Conservation (phyloP, 768 basidiomycete species). For the Agaricus sinodeliciosus region DNA sequence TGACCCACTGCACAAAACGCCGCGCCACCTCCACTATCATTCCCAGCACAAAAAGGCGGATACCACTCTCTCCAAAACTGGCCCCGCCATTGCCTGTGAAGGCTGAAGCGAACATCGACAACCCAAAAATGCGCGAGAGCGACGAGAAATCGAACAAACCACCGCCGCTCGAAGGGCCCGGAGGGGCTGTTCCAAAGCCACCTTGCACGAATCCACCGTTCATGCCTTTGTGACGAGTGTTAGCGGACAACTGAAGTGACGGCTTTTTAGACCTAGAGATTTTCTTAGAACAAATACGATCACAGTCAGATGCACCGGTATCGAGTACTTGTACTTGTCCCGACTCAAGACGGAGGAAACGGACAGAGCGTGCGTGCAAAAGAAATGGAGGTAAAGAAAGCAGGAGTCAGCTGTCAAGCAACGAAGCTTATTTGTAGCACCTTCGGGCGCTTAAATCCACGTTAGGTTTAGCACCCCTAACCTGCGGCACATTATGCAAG, state of each 20-base stretch:
- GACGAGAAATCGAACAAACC: conserved; percentile 8
- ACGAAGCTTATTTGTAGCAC: no score
- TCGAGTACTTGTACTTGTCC: no score
- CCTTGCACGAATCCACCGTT: not conserved
- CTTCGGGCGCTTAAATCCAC: no score
- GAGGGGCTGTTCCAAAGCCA: not conserved
- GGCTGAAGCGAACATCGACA: conserved; percentile 28
- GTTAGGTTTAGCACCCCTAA: no score
- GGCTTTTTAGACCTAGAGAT: no score
- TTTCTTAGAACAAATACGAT: no score
- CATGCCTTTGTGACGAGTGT: not conserved
- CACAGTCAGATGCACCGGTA: no score
- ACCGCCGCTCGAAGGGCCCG: not conserved
- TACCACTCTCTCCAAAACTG: conserved; percentile 19
- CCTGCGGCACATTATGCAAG: no score
- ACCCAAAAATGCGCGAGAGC: conserved; percentile 25
- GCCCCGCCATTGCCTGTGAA: conserved; percentile 10
- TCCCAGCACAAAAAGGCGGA: conserved; percentile 27
- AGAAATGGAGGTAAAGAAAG: no score
- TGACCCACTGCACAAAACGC: conserved; percentile 28
- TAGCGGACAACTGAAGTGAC: not conserved
- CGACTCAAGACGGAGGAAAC: no score
- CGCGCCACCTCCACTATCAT: conserved; percentile 33
- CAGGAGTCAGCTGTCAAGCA: no score
- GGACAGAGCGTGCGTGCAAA: no score